Evolutionary conservation across 1,284 basidiomycete genomes (phyloP).

Genomic region (Heliocybe sulcata): DNA sequence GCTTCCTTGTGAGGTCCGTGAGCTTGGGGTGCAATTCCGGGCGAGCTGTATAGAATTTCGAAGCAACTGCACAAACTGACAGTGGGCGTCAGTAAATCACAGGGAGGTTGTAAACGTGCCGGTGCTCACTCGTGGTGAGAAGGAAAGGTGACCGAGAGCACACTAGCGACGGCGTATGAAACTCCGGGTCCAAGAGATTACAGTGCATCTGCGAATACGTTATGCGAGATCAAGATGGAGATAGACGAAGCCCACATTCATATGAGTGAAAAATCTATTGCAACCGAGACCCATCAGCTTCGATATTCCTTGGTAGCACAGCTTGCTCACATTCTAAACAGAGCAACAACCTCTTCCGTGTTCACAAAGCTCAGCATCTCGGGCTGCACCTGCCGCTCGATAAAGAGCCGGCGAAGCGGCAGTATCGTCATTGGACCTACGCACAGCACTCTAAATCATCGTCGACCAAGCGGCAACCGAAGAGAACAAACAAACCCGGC

Average conservation of each 20-base stretch:
- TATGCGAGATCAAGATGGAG: neutral
- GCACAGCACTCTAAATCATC: slow-evolving; percentile 9
- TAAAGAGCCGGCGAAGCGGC: slow-evolving; percentile 79
- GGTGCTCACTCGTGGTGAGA: slow-evolving; percentile 77
- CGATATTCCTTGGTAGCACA: neutral
- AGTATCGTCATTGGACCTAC: slow-evolving; percentile 81
- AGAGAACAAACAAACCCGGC: slow-evolving; percentile 51
- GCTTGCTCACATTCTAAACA: slow-evolving; percentile 82
- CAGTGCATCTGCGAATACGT: slow-evolving; percentile 49
- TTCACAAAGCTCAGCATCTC: slow-evolving; percentile 84
- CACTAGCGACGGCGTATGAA: slow-evolving; percentile 89
- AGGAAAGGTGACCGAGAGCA: slow-evolving; percentile 90
- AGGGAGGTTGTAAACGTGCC: neutral
- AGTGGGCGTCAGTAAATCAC: slow-evolving; percentile 5
- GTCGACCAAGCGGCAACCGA: slow-evolving; percentile 3
- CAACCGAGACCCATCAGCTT: slow-evolving; percentile 3
- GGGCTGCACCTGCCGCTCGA: slow-evolving; percentile 84
- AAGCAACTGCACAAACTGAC: slow-evolving; percentile 87
- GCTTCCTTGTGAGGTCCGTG: slow-evolving; percentile 79
- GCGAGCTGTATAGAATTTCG: slow-evolving; percentile 81
- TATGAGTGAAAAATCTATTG: slow-evolving; percentile 66
- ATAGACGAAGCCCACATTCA: slow-evolving; percentile 46
- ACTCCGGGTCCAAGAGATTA: slow-evolving; percentile 72
- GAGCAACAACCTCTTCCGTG: slow-evolving; percentile 79
- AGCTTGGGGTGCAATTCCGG: slow-evolving; percentile 81